Conservation (phyloP, 2,329 filamentous ascomycete species). For the Exserohilum rostratum region DNA sequence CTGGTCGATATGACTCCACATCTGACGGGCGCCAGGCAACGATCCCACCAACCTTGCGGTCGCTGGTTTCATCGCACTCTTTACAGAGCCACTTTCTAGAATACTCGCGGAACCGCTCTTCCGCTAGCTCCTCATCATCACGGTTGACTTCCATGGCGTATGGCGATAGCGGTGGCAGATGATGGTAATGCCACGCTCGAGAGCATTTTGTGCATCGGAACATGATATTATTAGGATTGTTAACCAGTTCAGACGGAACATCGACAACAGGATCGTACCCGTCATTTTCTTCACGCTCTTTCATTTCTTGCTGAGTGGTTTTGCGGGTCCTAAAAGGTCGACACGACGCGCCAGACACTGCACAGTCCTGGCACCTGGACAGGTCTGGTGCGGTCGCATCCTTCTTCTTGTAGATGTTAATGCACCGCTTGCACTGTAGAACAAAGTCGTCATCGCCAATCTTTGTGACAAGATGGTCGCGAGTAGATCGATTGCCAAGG, state of each 20-base stretch:
- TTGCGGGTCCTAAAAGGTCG: conserved; percentile 74
- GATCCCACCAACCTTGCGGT: conserved; percentile 72
- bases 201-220: conserved; percentile 83
- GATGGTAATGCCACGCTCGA: conserved; percentile 81
- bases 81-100: conserved; percentile 77
- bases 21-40: conserved; percentile 85
- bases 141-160: conserved; percentile 53
- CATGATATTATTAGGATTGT: conserved; percentile 76
- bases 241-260: conserved; percentile 68
- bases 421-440: conserved; percentile 86
- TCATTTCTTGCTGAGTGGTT: conserved; percentile 81
- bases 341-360: conserved; percentile 70
- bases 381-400: conserved; percentile 73
- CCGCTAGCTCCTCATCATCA: conserved; percentile 58
- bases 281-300: conserved; percentile 76
- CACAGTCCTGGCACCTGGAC: conserved; percentile 74
- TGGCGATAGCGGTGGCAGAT: conserved; percentile 66
- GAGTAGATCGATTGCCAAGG: conserved; percentile 71
- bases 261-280: conserved; percentile 76
- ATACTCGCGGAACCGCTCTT: conserved; percentile 74
- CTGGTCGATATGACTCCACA: conserved; percentile 60
- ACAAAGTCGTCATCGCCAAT: conserved; percentile 77
- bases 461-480: conserved; percentile 93
- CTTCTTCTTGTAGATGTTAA: conserved; percentile 71
- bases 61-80: conserved; percentile 69